phyloP scores from a whole-genome alignment of 2,329 filamentous ascomycete species.

The Venturia nashicola region DNA sequence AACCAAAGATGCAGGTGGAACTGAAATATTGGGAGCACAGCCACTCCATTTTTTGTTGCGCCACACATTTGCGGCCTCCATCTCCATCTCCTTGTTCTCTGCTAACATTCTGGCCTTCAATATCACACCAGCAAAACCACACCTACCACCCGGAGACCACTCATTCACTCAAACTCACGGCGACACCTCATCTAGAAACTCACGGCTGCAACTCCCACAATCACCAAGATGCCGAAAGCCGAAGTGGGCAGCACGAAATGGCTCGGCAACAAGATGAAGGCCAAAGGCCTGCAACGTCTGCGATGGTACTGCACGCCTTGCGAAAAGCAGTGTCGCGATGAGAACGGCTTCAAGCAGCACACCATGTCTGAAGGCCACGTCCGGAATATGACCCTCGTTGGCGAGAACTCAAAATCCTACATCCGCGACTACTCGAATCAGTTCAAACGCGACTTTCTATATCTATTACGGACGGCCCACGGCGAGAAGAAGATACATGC shows the following conservation, averaged over 20 bases:
- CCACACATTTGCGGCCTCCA: neutral
- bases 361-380: conserved; percentile 75
- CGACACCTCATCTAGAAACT: neutral
- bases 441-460: conserved; percentile 70
- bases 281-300: conserved; percentile 63
- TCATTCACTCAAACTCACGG: neutral
- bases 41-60: neutral
- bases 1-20: neutral
- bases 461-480: conserved; percentile 68
- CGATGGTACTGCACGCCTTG: conserved; percentile 86
- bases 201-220: conserved; percentile 11
- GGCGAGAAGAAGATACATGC: conserved; percentile 81
- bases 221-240: conserved; percentile 67
- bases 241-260: conserved; percentile 88
- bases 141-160: neutral
- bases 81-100: too few relatives aligned
- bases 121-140: neutral
- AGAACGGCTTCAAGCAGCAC: conserved; percentile 65
- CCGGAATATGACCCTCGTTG: conserved; percentile 77
- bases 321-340: conserved; percentile 64
- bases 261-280: conserved; percentile 82
- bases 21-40: neutral
- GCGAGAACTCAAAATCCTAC: conserved; percentile 72
- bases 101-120: neutral
- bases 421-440: conserved; percentile 73